phyloP scores from a whole-genome alignment of 2,329 filamentous ascomycete species.

The Aspergillus piperis region DNA sequence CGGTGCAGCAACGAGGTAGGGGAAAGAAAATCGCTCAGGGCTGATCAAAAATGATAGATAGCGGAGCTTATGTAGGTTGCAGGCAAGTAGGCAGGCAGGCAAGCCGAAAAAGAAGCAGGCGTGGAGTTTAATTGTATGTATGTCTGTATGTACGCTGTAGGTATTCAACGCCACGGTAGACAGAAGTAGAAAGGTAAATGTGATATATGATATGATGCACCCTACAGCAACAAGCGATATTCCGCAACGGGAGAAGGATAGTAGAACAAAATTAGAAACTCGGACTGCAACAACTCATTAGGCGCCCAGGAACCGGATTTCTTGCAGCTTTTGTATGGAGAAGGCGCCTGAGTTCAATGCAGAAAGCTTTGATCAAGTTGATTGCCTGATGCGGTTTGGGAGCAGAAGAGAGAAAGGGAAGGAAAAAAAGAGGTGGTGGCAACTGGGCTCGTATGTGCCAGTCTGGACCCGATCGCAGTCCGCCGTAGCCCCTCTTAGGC shows the following conservation, averaged over 20 bases:
- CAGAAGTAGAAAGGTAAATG: not conserved
- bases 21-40: slow-evolving; percentile 11
- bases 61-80: slow-evolving; percentile 5
- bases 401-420: too few relatives aligned
- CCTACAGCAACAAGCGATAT: not conserved
- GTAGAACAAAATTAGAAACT: not conserved
- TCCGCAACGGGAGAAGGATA: not conserved
- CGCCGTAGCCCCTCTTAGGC: not conserved
- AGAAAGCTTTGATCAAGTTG: slow-evolving; percentile 7
- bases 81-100: not conserved
- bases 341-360: not conserved
- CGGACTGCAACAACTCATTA: not conserved
- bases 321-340: slow-evolving; percentile 6
- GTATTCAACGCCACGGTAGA: not conserved
- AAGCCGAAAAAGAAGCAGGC: not conserved
- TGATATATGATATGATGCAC: not conserved
- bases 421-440: not conserved
- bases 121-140: not conserved
- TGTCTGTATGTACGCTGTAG: not conserved
- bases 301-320: not conserved
- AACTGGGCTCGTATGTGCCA: not conserved
- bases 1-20: slow-evolving; percentile 2
- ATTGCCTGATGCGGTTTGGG: slow-evolving; percentile 8
- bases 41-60: slow-evolving; percentile 4
- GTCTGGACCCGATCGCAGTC: slow-evolving; percentile 8